Conservation (phyloP, 1,139 yeast genomes). For the Saccharomyces hybrid region DNA sequence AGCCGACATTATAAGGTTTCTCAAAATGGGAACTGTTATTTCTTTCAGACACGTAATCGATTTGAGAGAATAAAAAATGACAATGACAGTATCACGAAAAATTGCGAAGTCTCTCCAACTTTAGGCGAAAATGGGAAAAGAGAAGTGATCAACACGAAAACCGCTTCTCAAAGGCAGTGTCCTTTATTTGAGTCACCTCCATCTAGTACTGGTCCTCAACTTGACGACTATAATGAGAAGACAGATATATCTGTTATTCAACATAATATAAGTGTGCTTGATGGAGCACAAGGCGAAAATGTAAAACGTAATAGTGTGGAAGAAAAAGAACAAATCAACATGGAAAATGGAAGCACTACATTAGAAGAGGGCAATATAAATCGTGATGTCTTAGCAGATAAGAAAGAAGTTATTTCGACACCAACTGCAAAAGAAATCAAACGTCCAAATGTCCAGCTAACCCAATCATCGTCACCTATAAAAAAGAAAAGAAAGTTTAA, state of each 20-base stretch:
- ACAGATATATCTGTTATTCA: not conserved
- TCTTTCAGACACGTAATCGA: constrained; percentile 11
- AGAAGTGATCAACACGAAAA: not conserved
- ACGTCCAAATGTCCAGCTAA: not conserved
- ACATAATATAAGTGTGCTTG: not conserved
- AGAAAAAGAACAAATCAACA: not conserved
- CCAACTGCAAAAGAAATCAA: not conserved
- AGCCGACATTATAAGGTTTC: constrained; percentile 10
- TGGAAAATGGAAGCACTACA: not conserved
- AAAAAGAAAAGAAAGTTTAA: constrained; percentile 14
- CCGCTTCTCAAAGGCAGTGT: not conserved
- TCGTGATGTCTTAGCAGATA: not conserved
- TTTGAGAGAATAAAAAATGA: not conserved
- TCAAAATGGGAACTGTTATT: constrained; percentile 19
- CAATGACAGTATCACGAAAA: not conserved
- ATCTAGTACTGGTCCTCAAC: not conserved
- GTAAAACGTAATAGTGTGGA: not conserved
- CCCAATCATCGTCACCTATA: constrained; percentile 2
- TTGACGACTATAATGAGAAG: not conserved
- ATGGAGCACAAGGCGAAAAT: not conserved
- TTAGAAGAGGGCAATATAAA: not conserved
- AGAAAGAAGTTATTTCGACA: not conserved
- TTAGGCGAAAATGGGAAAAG: not conserved
- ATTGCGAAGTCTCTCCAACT: not conserved
- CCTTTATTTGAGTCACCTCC: not conserved